Evolutionary conservation across 1,139 yeast genomes (phyloP).

Genomic region (Kazachstania sp.): DNA sequence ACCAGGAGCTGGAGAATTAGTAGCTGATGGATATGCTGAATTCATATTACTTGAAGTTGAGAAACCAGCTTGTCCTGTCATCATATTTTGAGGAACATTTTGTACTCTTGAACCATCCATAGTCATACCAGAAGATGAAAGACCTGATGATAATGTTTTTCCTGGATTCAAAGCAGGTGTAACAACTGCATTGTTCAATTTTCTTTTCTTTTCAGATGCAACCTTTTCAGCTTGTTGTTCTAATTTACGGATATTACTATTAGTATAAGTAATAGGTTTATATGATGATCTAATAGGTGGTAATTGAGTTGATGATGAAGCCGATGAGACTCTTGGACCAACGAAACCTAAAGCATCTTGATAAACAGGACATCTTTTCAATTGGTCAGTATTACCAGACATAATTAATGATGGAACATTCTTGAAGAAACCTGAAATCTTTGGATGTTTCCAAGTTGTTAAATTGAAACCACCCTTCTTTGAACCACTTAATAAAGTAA

Average conservation of each 20-base stretch:
- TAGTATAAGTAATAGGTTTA: conserved; percentile 30
- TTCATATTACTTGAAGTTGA: not conserved
- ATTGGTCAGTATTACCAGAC: conserved; percentile 28
- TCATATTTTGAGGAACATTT: not conserved
- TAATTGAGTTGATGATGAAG: conserved; percentile 16
- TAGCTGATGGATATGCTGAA: not conserved
- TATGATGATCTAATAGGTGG: conserved; percentile 28
- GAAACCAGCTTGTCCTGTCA: not conserved
- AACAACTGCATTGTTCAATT: conserved; percentile 4
- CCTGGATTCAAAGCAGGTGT: conserved; percentile 1
- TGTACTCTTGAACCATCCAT: not conserved
- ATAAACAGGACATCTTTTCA: conserved; percentile 30
- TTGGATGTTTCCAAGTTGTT: conserved; percentile 20
- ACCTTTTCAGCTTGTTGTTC: conserved; percentile 18
- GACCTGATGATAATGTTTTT: not conserved
- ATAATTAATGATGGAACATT: conserved; percentile 13
- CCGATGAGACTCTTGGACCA: conserved; percentile 14
- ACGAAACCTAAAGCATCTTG: conserved; percentile 31
- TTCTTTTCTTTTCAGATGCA: conserved; percentile 17
- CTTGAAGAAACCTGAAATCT: conserved; percentile 21
- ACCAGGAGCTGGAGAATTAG: not conserved
- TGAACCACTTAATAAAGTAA: conserved; percentile 35
- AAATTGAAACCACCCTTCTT: conserved; percentile 4
- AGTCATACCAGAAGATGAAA: not conserved
- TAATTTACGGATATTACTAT: conserved; percentile 23